Base-by-base conservation (phyloP, 2,329 filamentous ascomycete species). In the Ophiostoma montium region DNA sequence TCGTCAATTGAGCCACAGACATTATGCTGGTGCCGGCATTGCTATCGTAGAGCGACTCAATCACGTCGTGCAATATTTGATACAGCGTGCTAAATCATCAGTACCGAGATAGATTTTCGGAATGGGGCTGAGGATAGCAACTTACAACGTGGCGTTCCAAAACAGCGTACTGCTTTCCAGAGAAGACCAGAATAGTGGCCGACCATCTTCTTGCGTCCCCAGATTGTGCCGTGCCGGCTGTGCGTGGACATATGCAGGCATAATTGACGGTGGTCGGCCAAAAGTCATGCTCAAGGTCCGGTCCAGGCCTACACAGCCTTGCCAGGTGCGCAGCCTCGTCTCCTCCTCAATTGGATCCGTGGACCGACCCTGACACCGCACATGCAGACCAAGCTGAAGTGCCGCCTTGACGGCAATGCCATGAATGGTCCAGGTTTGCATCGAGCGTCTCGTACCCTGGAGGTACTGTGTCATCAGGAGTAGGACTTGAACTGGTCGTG, bases 341-440 rank as follows among this genome's bases (percentile, higher is more conserved):
- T 76, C 73, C 3, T 63, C 60, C 36, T 75, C 67, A 0, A 71
- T 46, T 0, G 64, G 61, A 68, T 0, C 58, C 52, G 7, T 55
- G 57, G 0, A 62, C 60, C 0, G 65, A 62, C 18, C 67, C 57
- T 3, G 58, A 58, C 0, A 68, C 73, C 51, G 4, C 4, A 27
- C 23, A 27, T 77, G 73, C 0, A 77, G 57, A 0, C 74, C 74
- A 2, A 78, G 59, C 30, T 73, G 68, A 23, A 72, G 60, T 0
- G 73, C 72, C 0, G 69, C 67, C 51, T 67, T 70, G 3, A 76
- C 66, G 0, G 72, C 67, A 0, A 76, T 61, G 0, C 74, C 73
- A 52, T 77, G 74, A 0, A 70, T 63, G 0, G 65, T 71, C 72
- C 74, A 78, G 2, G 74, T 69, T 48, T 75, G 67, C 2, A 74